Evolutionary conservation across 192 early-diverging fungal species (phyloP), one percentile per base, ranked within the genome.

Genomic region (Chytriomyces sp.): DNA sequence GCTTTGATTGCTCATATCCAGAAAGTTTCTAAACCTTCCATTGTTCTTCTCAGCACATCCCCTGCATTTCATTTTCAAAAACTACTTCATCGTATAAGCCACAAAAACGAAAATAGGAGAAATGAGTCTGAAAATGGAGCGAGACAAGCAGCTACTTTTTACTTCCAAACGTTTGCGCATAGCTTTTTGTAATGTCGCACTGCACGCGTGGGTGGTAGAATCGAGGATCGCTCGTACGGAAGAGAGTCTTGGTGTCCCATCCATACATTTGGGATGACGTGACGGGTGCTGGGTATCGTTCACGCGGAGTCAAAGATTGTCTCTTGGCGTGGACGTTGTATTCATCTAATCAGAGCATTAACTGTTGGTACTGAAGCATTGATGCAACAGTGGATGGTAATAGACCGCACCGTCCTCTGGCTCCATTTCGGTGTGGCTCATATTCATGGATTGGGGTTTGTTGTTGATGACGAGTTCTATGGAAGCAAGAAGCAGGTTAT

Each of bases 261-360:
- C 77, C 77, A 39, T 78, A 78, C 33, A 56, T 40, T 62, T 78
- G 77, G 17, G 77, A 78, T 14, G 64, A 64, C 4, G 77, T 78
- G 26, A 78, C 56, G 1, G 75, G 75, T n/a, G 66, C 54, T 37
- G 62, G 55, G 39, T 62, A 64, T 64, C 63, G n/a, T 17, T 74
- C 52, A 3, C 39, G 28, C 39, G 73, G 73, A 25, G 59, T 59
- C 49, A 74, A 26, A 10, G 62, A 32, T 7, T 59, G 63, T 7
- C 32, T 56, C 37, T 67, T 55, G 4, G 73, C 54, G 28, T 65
- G 31, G 12, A 30, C 34, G 39, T 65, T 59, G 54, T 74, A 74
- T 66, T 74, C 73, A 30, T 64, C 73, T 74, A 39, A 5, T 2
- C 17, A 44, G 10, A 38, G 14, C 17, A 44, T 52, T 17, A 31